Base-by-base conservation (phyloP, 176 grass and related monocot genomes). In the Carex parvula region DNA sequence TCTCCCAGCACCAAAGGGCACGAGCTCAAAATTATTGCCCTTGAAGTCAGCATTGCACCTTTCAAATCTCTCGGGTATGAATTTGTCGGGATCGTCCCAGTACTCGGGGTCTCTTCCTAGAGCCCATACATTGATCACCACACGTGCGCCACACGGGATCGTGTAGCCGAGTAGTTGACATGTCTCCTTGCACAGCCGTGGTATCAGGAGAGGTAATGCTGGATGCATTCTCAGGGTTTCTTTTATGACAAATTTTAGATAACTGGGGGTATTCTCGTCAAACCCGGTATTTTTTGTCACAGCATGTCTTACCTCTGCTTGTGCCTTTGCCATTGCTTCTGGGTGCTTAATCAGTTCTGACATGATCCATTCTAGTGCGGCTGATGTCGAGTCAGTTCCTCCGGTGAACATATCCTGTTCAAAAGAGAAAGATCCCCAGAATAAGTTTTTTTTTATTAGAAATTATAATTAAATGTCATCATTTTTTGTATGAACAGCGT, bases 361-460 rank as follows among this genome's bases (percentile, higher is more conserved):
- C 80, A 82, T 82, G 29, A 55, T 52, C 79, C 79, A 82, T 65
- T 82, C 79, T 44, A 82, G 39, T n/a, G 79, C 59, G 6, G 61
- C 39, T 64, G 57, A 82, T 20, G 22, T 62, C 8, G 79, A 35
- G 41, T 82, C 79, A 20, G 59, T 66, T 30, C 79, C 79, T 46
- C 59, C 79, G 1, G 35, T 66, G 59, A 82, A 66, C 18, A 82
- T 62, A 82, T 82, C 79, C 79, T 82, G 21, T 5, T 12, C n/a
- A 53, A 76, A 76, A 76, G 18, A 41, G 16, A 21, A 26, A 8
- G 20, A 62, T 26, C 60, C 24, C 21, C 6, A 24, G 18, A 62
- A n/a, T 24, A 62, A 20, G 22, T 9, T 0, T 14, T 6, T 6
- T 7, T 24, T 62, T 12, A 10, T 62, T 26, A 21, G 60, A 62